Conservation (phyloP, 129 eudicot species). For the Sambucus nigra region DNA sequence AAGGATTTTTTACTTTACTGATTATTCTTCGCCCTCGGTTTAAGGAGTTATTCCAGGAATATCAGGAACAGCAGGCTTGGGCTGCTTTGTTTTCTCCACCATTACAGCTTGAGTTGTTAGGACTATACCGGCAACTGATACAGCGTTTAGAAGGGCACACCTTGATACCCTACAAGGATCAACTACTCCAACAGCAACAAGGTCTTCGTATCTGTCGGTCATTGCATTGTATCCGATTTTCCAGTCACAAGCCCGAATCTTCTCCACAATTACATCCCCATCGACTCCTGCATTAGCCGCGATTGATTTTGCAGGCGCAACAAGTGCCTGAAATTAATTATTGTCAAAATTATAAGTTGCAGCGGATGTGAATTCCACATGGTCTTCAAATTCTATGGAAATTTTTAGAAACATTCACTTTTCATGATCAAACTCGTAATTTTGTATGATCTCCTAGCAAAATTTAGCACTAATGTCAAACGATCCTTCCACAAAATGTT, state of each 20-base stretch:
- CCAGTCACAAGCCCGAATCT: slow-evolving; percentile 43
- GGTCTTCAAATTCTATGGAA: no score
- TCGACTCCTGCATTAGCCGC: slow-evolving; percentile 88
- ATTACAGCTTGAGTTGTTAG: slow-evolving; percentile 78
- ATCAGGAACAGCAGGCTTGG: slow-evolving; percentile 49
- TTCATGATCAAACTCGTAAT: no score
- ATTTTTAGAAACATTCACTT: no score
- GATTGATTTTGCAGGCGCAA: slow-evolving; percentile 75
- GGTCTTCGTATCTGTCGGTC: slow-evolving; percentile 60
- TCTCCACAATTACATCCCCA: slow-evolving; percentile 69
- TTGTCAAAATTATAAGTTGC: neutral
- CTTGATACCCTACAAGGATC: slow-evolving; percentile 81
- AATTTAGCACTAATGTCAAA: no score
- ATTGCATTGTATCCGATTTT: slow-evolving; percentile 76
- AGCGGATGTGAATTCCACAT: neutral
- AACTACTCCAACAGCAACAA: slow-evolving; percentile 58
- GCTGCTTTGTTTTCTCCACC: slow-evolving; percentile 53
- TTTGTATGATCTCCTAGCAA: no score
- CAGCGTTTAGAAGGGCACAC: slow-evolving; percentile 83
- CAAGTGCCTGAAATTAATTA: slow-evolving; percentile 60
- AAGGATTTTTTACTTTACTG: neutral
- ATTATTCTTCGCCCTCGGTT: neutral
- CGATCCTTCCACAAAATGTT: no score
- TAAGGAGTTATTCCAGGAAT: slow-evolving; percentile 72
- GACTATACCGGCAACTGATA: slow-evolving; percentile 64